These are phyloP conservation scores for Hypocreales sp. DNA, from an alignment of 2,329 filamentous ascomycete genomes.

Conservation along the genomic window DNA sequence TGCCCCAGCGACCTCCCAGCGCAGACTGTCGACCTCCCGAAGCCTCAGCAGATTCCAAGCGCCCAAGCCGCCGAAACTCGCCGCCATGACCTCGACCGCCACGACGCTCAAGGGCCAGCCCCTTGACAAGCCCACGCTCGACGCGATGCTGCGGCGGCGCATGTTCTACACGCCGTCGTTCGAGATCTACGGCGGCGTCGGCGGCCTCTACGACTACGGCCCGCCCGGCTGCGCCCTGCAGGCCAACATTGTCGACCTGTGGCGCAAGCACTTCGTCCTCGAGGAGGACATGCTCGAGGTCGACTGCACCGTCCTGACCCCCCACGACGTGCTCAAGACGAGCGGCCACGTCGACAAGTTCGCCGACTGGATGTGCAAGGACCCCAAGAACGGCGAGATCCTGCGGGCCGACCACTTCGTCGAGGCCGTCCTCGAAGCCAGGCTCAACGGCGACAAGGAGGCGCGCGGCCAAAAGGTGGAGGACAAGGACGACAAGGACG, in stretches of 20 bases:
- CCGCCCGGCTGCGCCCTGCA: constrained; percentile 77
- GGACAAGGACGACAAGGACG: constrained; percentile 61
- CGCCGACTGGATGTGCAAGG: constrained; percentile 98
- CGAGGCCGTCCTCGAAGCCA: constrained; percentile 77
- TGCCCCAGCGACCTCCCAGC: constrained; percentile 8
- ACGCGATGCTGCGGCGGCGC: constrained; percentile 73
- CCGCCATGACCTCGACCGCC: constrained; percentile 31
- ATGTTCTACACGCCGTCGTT: constrained; percentile 93
- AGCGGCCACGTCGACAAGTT: constrained; percentile 96
- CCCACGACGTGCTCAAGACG: constrained; percentile 86
- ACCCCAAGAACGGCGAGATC: constrained; percentile 94
- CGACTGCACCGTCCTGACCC: constrained; percentile 87
- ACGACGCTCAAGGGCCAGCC: constrained; percentile 82
- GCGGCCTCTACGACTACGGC: constrained; percentile 85
- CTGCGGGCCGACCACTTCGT: constrained; percentile 93
- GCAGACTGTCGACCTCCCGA: constrained; percentile 14
- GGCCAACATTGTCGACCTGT: constrained; percentile 74
- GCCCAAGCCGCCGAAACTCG: constrained; percentile 10
- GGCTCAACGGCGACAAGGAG: constrained; percentile 82
- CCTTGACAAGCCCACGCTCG: constrained; percentile 69
- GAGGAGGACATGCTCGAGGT: constrained; percentile 94
- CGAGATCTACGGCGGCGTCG: constrained; percentile 85
- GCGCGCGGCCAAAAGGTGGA: constrained; percentile 72
- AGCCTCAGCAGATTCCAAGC: constrained; percentile 14
- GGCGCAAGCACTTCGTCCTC: constrained; percentile 86